Conservation (phyloP, 257 asterid species). For the Plectranthus barbatus region DNA sequence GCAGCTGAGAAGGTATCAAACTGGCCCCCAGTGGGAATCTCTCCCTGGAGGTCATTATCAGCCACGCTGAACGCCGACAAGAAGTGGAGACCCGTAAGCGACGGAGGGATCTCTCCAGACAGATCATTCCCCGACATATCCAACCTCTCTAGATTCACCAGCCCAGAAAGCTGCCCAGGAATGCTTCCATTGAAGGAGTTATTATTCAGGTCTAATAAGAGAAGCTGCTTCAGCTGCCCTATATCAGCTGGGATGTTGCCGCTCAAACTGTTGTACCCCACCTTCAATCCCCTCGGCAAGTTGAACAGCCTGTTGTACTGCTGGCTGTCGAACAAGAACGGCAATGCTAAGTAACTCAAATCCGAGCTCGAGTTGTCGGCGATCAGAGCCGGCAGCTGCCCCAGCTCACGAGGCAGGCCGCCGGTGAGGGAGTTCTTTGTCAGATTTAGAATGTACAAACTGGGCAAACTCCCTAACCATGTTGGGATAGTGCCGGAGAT, state of each 20-base stretch:
- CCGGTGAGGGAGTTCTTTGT: constrained; percentile 33
- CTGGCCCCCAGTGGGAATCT: constrained; percentile 31
- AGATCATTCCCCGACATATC: constrained; percentile 25
- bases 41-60: constrained; percentile 28
- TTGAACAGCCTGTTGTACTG: constrained; percentile 31
- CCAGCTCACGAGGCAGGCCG: constrained; percentile 29
- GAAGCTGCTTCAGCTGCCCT: constrained; percentile 27
- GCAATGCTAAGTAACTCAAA: constrained; percentile 32
- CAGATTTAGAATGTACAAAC: constrained; percentile 29
- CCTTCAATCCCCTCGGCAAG: constrained; percentile 32
- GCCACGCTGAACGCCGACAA: constrained; percentile 31
- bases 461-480: constrained; percentile 40
- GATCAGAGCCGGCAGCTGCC: constrained; percentile 26
- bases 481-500: constrained; percentile 37
- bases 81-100: constrained; percentile 20
- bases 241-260: constrained; percentile 29
- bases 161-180: constrained; percentile 22
- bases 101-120: constrained; percentile 26
- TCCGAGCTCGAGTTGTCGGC: constrained; percentile 27
- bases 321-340: constrained; percentile 26
- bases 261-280: constrained; percentile 27
- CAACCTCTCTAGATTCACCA: constrained; percentile 22
- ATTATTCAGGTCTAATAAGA: constrained; percentile 24
- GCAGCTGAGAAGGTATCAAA: constrained; percentile 26
- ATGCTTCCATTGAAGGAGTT: constrained; percentile 31